Base-by-base conservation (phyloP, 1,284 basidiomycete genomes). In the Trichosporon coremiiforme region DNA sequence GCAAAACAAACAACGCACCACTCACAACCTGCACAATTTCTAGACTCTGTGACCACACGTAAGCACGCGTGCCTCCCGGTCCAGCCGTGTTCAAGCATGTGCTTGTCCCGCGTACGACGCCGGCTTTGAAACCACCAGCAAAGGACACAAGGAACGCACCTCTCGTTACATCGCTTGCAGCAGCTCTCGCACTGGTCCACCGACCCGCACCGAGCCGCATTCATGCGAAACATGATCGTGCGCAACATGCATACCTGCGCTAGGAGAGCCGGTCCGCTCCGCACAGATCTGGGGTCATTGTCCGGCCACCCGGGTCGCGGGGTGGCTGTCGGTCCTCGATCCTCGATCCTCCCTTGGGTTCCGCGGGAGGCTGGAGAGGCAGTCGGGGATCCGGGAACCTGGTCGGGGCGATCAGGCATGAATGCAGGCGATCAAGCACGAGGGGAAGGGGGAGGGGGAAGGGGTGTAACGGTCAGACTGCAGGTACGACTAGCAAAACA, bases 201-300 rank as follows among this genome's bases (percentile, higher is more conserved):
- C 25, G 25, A 25, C 25, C 25, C 25, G 25, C 25, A 25, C 25
- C 25, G 25, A 25, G 25, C 25, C 25, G 9, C 33, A 6, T 35
- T 10, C 9, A 20, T 22, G 50, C 50, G 20, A 53, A 53, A 53
- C 50, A 53, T 35, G 33, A 53, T 10, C 50, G 25, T 53, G 50
- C 50, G 50, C 50, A 22, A 9, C 50, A 53, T 53, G 50, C 50
- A 53, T 53, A 25, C n/a, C 12, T 25, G 22, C 20, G 50, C 50
- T 17, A 22, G 20, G 5, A 5, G 9, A 2, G 20, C 50, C 50
- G 50, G 50, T 22, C 50, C 50, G 50, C 17, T 53, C 50, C 50
- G 50, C 50, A 9, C 50, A 53, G 50, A 53, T 53, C 50, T 53
- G 50, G 50, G 50, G 50, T 20, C 50, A 22, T 53, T 17, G 50